Conservation (phyloP, 176 grass and related monocot species). For the Typha latifolia region DNA sequence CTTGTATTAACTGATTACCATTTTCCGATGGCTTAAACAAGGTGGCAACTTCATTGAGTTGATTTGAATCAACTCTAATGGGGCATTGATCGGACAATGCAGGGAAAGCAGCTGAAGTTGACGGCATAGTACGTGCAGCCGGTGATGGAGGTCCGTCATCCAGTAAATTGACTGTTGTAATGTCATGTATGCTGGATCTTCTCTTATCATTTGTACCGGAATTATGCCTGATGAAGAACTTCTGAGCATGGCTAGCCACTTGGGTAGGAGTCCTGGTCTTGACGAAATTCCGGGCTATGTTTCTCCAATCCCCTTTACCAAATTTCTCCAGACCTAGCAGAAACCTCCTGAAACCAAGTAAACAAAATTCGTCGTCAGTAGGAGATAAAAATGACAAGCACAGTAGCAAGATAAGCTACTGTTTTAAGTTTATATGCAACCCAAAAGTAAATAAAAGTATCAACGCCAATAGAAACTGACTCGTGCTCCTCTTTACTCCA, state of each 20-base stretch:
- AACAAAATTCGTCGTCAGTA: not conserved
- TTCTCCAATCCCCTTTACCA: conserved; percentile 25
- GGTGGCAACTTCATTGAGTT: not conserved
- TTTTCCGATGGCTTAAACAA: not conserved
- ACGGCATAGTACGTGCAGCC: not conserved
- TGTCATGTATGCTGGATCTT: conserved; percentile 30
- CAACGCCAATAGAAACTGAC: not conserved
- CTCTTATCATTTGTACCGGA: conserved; percentile 22
- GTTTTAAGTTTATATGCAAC: no score
- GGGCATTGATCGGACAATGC: not conserved
- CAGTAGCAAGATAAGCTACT: no score
- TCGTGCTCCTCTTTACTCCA: conserved; percentile 24
- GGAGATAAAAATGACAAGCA: no score
- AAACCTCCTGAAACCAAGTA: conserved; percentile 6
- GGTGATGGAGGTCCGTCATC: conserved; percentile 14
- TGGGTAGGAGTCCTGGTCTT: conserved; percentile 15
- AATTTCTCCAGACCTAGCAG: conserved; percentile 15
- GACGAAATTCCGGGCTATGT: conserved; percentile 17
- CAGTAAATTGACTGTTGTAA: conserved; percentile 12
- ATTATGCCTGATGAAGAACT: conserved; percentile 26
- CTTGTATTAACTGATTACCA: not conserved
- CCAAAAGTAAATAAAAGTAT: no score
- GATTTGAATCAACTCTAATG: not conserved
- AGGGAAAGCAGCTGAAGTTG: not conserved
- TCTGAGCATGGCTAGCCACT: conserved; percentile 27